A percentile compares a stretch with the other conserved stretches of the same genome.
Conservation (phyloP, 371 early-diverging fungal genomes). For the Actinomortierella ambigua region DNA sequence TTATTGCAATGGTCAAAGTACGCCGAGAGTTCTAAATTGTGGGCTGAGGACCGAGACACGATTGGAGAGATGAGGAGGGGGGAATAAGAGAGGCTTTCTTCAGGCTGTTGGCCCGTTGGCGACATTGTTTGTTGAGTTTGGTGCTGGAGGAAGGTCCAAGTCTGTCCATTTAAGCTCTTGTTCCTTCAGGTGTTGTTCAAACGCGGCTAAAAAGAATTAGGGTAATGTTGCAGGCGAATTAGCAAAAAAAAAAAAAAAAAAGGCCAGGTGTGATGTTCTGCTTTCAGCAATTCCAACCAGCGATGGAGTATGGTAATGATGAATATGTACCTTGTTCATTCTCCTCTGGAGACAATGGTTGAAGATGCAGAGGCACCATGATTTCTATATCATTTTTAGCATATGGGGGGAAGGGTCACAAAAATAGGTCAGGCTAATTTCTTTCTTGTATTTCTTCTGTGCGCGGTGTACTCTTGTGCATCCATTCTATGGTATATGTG, state of each 20-base stretch:
- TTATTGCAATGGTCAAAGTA: too few relatives aligned
- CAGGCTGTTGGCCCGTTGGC: too few relatives aligned
- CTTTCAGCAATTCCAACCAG: too few relatives aligned
- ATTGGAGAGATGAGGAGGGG: too few relatives aligned
- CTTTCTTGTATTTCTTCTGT: neutral
- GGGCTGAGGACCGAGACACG: too few relatives aligned
- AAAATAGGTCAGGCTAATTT: neutral
- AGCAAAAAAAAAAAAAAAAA: too few relatives aligned
- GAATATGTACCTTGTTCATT: constrained; percentile 29
- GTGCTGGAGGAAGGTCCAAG: constrained; percentile 9
- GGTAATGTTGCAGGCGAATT: too few relatives aligned
- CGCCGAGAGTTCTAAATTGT: too few relatives aligned
- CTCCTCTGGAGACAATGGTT: constrained; percentile 21
- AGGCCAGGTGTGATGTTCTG: too few relatives aligned
- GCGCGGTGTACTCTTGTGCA: too few relatives aligned
- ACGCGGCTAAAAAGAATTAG: constrained; percentile 9
- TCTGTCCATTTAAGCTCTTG: constrained; percentile 41
- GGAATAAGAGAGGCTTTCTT: too few relatives aligned
- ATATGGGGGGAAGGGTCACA: neutral
- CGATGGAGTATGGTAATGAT: too few relatives aligned
- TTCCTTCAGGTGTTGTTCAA: constrained; percentile 28
- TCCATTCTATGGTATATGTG: neutral
- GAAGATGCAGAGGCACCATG: constrained; percentile 29
- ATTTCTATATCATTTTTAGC: constrained; percentile 12
- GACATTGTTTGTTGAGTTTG: neutral